Evolutionary conservation across 768 basidiomycete species (phyloP).

Genomic region (Gloeopeniophorella convolvens): DNA sequence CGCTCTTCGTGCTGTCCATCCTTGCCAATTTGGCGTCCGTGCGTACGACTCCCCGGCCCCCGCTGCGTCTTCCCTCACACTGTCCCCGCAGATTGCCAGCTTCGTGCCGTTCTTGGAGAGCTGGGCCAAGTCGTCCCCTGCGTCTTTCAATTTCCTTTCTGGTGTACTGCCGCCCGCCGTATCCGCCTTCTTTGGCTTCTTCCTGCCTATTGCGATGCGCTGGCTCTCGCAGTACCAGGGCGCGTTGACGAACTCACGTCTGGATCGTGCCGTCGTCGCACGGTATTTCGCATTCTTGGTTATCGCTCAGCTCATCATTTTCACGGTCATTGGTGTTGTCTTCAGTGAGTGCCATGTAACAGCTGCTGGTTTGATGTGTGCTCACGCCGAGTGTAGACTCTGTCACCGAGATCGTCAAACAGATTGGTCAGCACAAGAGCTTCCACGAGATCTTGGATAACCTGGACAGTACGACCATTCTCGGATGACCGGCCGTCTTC

Average conservation of each 20-base stretch:
- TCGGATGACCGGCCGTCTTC: neutral
- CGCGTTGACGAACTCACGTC: slow-evolving; percentile 60
- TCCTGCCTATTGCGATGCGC: slow-evolving; percentile 90
- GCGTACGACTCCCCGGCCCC: slow-evolving; percentile 25
- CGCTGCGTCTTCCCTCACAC: slow-evolving; percentile 3
- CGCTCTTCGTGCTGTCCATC: slow-evolving; percentile 83
- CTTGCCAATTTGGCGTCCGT: slow-evolving; percentile 87
- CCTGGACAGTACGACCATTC: slow-evolving; percentile 34
- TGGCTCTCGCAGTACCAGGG: slow-evolving; percentile 69
- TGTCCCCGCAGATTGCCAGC: slow-evolving; percentile 40
- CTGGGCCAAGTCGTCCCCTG: slow-evolving; percentile 61
- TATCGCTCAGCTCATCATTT: slow-evolving; percentile 89
- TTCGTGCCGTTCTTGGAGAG: slow-evolving; percentile 70
- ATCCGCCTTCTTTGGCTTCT: slow-evolving; percentile 82
- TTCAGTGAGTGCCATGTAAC: slow-evolving; percentile 53
- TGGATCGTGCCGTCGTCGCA: slow-evolving; percentile 88
- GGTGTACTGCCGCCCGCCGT: slow-evolving; percentile 91
- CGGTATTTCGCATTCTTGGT: slow-evolving; percentile 93
- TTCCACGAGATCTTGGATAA: slow-evolving; percentile 40
- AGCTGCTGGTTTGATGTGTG: neutral
- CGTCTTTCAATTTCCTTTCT: slow-evolving; percentile 76
- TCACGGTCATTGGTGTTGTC: slow-evolving; percentile 85
- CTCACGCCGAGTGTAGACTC: slow-evolving; percentile 24
- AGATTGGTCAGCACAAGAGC: slow-evolving; percentile 43
- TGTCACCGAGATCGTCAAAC: slow-evolving; percentile 37